Conservation (phyloP, 805 yeast species). For the Isabelozyma pseudorhagii region DNA sequence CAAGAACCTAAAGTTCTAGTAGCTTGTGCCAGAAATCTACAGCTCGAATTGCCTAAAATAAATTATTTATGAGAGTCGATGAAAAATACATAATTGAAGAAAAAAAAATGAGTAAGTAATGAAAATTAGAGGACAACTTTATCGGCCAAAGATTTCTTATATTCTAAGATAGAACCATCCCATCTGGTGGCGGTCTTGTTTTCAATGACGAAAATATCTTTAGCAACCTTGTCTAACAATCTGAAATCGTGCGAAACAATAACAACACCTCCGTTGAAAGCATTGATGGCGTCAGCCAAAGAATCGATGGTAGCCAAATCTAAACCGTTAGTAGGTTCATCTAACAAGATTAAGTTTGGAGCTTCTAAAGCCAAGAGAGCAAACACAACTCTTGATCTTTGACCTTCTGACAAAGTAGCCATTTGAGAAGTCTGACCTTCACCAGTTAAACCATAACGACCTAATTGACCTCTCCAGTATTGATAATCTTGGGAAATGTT, state of each 20-base stretch:
- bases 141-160: slow-evolving; percentile 92
- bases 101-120: neutral
- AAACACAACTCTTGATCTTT: slow-evolving; percentile 97
- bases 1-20: too few relatives aligned
- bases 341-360: slow-evolving; percentile 91
- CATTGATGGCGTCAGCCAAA: slow-evolving; percentile 91
- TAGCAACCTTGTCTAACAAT: slow-evolving; percentile 92
- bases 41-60: too few relatives aligned
- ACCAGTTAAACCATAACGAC: slow-evolving; percentile 98
- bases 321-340: slow-evolving; percentile 99
- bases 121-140: slow-evolving; percentile 66
- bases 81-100: neutral
- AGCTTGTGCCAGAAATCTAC: too few relatives aligned
- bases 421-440: slow-evolving; percentile 97
- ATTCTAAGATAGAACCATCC: slow-evolving; percentile 87
- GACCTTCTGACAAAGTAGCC: slow-evolving; percentile 99
- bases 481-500: slow-evolving; percentile 94
- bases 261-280: slow-evolving; percentile 96
- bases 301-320: slow-evolving; percentile 98
- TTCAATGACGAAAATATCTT: slow-evolving; percentile 96
- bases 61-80: neutral
- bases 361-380: slow-evolving; percentile 92
- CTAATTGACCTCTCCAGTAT: slow-evolving; percentile 97
- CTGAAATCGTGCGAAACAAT: slow-evolving; percentile 99
- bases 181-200: slow-evolving; percentile 93